These are phyloP conservation scores for Ceratobasidium sp. DNA, from an alignment of 1,284 basidiomycete species.

Conservation along the genomic window DNA sequence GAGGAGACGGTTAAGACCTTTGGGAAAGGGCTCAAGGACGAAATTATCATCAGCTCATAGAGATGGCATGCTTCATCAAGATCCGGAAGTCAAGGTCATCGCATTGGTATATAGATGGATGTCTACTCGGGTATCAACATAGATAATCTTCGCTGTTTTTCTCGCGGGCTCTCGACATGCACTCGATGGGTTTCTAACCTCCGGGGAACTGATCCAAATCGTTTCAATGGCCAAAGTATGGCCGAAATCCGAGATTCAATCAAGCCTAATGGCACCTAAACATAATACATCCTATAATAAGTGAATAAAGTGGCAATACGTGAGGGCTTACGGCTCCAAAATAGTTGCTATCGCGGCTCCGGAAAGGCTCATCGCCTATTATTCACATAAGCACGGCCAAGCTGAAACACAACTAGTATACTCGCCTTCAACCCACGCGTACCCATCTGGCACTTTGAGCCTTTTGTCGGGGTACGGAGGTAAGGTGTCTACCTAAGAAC, in stretches of 20 bases:
- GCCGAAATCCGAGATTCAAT: constrained; percentile 42
- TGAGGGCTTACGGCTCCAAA: constrained; percentile 45
- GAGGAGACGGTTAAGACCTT: constrained; percentile 27
- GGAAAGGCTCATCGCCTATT: constrained; percentile 46
- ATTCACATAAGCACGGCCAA: neutral
- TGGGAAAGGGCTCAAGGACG: constrained; percentile 39
- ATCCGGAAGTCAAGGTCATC: neutral
- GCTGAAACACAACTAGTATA: neutral
- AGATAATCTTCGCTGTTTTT: constrained; percentile 34
- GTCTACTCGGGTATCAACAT: neutral
- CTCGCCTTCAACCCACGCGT: constrained; percentile 47
- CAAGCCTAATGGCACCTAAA: constrained; percentile 45
- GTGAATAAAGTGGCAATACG: neutral
- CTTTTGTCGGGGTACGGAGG: constrained; percentile 46
- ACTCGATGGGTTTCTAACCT: constrained; percentile 25
- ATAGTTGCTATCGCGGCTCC: constrained; percentile 44
- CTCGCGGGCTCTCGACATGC: constrained; percentile 24
- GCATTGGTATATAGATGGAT: neutral
- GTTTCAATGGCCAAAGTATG: constrained; percentile 41
- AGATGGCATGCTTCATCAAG: too few species aligned
- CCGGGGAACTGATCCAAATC: constrained; percentile 42
- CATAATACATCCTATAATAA: neutral
- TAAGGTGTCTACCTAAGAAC: constrained; percentile 40
- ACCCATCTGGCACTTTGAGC: constrained; percentile 43
- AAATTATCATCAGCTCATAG: constrained; percentile 35